Evolutionary conservation across 371 early-diverging fungal genomes (phyloP), one percentile per base, ranked within the genome.

Genomic region (Apophysomyces trapeziformis): DNA sequence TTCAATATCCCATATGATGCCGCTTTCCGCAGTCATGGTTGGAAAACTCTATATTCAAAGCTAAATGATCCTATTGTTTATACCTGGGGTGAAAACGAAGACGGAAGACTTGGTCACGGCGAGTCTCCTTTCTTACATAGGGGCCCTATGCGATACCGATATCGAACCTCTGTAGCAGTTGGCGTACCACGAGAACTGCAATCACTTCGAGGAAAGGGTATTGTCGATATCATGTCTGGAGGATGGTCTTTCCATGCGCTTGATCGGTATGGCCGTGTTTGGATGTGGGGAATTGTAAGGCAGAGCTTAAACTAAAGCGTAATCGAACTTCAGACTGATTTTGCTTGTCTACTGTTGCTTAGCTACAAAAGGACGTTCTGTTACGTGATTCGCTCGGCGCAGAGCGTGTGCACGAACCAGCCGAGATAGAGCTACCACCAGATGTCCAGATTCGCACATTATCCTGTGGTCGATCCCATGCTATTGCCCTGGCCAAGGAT

Each of bases 171-270:
- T 50, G 21, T n/a, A 18, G 44, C 32, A 21, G 39, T n/a, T 41
- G 58, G 36, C 46, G 63, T 37, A 41, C 82, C 83, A 35, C 50
- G 62, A 47, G 77, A 76, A 56, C 57, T 80, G 7, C 37, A 18
- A 12, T 12, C 57, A 16, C 50, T 83, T 37, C 64, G 66, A 18
- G 65, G 75, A 13, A 78, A 78, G 57, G 67, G 68, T n/a, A 76
- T 83, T 44, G 71, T 78, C 1, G 77, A 80, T 68, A 71, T 83
- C 32, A 46, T 70, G 14, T 70, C 80, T 38, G 80, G 80, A 16
- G 80, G 80, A n/a, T 83, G 80, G 80, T 77, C 76, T 14, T 80
- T 83, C 60, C 79, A 83, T 72, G 80, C 76, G 32, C 64, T 83
- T 12, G 77, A 78, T 65, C 64, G 68, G 12, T 50, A 70, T 50